Conservation (phyloP, 83 land plant genomes). For the Larix sibirica region DNA sequence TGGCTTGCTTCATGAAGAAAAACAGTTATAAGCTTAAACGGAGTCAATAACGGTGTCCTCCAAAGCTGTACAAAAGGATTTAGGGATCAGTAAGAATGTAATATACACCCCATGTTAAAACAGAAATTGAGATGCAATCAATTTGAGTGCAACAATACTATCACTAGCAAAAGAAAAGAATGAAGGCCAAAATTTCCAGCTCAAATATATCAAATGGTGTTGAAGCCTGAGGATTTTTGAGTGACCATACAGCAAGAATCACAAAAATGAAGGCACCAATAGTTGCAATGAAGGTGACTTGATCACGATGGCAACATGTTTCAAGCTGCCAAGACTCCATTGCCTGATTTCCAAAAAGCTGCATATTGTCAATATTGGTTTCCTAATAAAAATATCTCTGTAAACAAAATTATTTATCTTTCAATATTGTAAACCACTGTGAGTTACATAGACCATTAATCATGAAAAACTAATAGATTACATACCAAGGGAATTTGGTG, state of each 20-base stretch:
- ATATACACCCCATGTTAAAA: background rate
- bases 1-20: conserved; percentile 99
- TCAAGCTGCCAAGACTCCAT: conserved; percentile 79
- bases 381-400: background rate
- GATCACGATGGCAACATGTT: conserved; percentile 70
- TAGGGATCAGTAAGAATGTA: background rate
- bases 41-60: conserved; percentile 92
- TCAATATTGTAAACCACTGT: background rate
- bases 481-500: background rate
- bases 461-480: background rate
- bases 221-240: background rate
- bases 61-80: conserved; percentile 68
- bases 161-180: conserved; percentile 2
- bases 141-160: background rate
- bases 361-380: background rate
- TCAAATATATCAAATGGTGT: background rate
- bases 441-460: background rate
- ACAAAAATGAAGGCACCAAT: conserved; percentile 77
- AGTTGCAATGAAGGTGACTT: conserved; percentile 57
- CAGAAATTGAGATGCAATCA: background rate
- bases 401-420: background rate
- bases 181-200: background rate
- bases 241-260: conserved; percentile 68
- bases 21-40: conserved; percentile 99
- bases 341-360: conserved; percentile 15